phyloP scores from a whole-genome alignment of 805 yeast species.

The Spathaspora hagerdaliae region DNA sequence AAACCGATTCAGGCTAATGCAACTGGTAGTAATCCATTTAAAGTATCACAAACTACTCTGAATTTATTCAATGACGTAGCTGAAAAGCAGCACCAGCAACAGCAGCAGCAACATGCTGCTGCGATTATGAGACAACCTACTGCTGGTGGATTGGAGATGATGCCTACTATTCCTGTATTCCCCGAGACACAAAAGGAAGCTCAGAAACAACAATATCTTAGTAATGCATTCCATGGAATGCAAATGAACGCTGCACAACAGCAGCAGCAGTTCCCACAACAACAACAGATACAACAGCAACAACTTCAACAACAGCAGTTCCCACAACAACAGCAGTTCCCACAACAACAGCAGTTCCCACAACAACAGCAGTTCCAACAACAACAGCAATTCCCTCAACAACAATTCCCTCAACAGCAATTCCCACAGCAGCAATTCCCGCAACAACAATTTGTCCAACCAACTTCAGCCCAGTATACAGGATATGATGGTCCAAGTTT shows the following conservation, averaged over 20 bases:
- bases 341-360: constrained; percentile 11
- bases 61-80: constrained; percentile 24
- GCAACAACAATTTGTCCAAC: background rate
- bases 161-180: constrained; percentile 65
- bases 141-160: constrained; percentile 68
- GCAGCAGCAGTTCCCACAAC: constrained; percentile 16
- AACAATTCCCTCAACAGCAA: constrained; percentile 2
- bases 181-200: constrained; percentile 56
- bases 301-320: constrained; percentile 9
- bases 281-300: constrained; percentile 19
- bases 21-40: constrained; percentile 64
- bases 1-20: constrained; percentile 26
- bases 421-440: constrained; percentile 1
- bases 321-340: constrained; percentile 9
- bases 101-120: constrained; percentile 15
- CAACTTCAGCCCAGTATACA: constrained; percentile 3
- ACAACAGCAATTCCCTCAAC: constrained; percentile 7
- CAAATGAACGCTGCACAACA: constrained; percentile 22
- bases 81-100: constrained; percentile 5
- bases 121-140: constrained; percentile 50
- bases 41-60: constrained; percentile 35
- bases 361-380: constrained; percentile 6
- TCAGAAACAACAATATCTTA: constrained; percentile 30
- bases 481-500: constrained; percentile 21
- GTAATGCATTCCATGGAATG: constrained; percentile 33